Percentiles rank a stretch among this genome's conserved stretches.
These are phyloP conservation scores for Flaveria robusta DNA, from an alignment of 129 eudicot genomes.

Conservation along the genomic window DNA sequence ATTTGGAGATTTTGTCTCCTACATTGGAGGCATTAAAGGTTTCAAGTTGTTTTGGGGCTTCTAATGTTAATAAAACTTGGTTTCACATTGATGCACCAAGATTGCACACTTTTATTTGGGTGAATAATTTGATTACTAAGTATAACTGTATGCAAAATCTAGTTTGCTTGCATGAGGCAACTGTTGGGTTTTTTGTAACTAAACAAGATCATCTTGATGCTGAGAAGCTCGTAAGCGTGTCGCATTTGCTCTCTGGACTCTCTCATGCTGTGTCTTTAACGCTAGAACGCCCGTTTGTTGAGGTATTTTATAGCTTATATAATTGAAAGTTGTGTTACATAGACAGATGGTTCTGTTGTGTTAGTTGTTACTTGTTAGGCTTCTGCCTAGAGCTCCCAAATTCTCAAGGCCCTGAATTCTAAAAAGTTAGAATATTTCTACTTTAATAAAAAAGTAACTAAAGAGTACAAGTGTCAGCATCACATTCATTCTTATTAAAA, in stretches of 20 bases:
- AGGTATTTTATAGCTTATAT: constrained; percentile 41
- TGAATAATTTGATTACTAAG: constrained; percentile 41
- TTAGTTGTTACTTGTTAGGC: too few species aligned
- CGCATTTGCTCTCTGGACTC: constrained; percentile 55
- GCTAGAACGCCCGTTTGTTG: constrained; percentile 44
- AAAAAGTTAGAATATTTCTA: too few species aligned
- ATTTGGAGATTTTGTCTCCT: constrained; percentile 47
- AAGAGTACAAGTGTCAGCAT: too few species aligned
- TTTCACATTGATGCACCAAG: constrained; percentile 53
- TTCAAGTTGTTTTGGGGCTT: constrained; percentile 44
- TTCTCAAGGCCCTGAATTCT: too few species aligned
- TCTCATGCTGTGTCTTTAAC: constrained; percentile 44
- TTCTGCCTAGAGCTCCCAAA: too few species aligned
- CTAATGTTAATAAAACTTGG: constrained; percentile 23
- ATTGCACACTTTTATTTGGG: constrained; percentile 49
- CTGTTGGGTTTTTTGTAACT: constrained; percentile 42
- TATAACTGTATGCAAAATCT: constrained; percentile 40
- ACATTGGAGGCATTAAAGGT: constrained; percentile 51
- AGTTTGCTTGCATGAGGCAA: constrained; percentile 46
- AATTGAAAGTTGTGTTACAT: too few species aligned
- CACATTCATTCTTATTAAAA: too few species aligned
- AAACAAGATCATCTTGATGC: constrained; percentile 36
- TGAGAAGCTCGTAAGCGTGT: constrained; percentile 35
- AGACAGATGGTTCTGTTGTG: too few species aligned
- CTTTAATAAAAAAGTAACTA: too few species aligned